Evolutionary conservation across 2,329 filamentous ascomycete genomes (phyloP).

Genomic region (Diaporthe sp.): DNA sequence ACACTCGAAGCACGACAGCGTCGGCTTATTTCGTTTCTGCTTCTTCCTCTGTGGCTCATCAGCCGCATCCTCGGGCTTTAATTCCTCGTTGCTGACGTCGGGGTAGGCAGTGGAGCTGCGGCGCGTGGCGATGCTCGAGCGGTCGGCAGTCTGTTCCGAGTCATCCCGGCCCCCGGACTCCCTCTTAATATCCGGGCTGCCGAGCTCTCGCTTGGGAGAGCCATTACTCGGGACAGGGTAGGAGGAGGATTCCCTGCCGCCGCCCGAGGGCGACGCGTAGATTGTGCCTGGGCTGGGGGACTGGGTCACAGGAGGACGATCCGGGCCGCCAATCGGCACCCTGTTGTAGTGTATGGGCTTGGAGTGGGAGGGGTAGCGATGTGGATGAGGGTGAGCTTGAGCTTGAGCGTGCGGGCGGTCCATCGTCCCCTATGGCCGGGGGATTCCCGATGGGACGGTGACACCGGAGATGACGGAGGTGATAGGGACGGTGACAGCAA

Average conservation of each 20-base stretch:
- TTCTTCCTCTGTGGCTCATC: slow-evolving; percentile 71
- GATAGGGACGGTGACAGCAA: not conserved
- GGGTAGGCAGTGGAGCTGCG: slow-evolving; percentile 35
- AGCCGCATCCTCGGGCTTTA: slow-evolving; percentile 46
- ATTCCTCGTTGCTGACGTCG: slow-evolving; percentile 33
- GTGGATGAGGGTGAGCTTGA: slow-evolving; percentile 9
- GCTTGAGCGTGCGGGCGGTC: slow-evolving; percentile 1
- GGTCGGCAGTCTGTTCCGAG: slow-evolving; percentile 24
- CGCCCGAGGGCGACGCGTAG: slow-evolving; percentile 35
- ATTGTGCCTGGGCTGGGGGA: slow-evolving; percentile 40
- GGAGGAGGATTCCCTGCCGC: slow-evolving; percentile 17
- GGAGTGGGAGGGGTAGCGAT: slow-evolving; percentile 29
- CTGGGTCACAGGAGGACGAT: slow-evolving; percentile 41
- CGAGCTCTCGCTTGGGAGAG: slow-evolving; percentile 28
- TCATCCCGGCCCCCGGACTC: slow-evolving; percentile 30
- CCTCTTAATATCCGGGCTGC: slow-evolving; percentile 36
- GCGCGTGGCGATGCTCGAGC: slow-evolving; percentile 31
- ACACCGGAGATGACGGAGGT: not conserved
- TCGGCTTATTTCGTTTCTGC: slow-evolving; percentile 89
- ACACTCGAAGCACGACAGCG: slow-evolving; percentile 83
- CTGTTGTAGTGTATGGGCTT: slow-evolving; percentile 38
- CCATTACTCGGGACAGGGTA: slow-evolving; percentile 14
- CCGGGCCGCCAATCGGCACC: slow-evolving; percentile 40
- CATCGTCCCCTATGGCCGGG: slow-evolving; percentile 28
- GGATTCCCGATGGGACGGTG: slow-evolving; percentile 28